A percentile compares a stretch with the other conserved stretches of the same genome.
Conservation (phyloP, 257 asterid genomes). For the Eucommia ulmoides region DNA sequence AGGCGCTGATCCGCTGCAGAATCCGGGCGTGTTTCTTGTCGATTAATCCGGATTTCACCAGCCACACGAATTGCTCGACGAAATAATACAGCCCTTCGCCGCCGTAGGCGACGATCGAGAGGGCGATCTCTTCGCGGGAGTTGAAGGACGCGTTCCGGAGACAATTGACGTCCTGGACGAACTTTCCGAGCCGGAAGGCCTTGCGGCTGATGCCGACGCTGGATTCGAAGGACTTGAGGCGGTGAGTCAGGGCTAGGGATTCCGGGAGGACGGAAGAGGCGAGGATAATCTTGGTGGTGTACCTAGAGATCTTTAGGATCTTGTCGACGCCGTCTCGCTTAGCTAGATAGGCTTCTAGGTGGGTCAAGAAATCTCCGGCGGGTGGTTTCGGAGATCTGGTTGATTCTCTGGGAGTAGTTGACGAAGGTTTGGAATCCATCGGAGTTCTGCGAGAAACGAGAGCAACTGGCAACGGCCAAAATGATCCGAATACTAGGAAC, state of each 20-base stretch:
- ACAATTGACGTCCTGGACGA: slow-evolving; percentile 76
- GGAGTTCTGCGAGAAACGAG: too few relatives aligned
- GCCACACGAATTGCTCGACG: slow-evolving; percentile 82
- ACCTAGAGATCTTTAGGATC: slow-evolving; percentile 73
- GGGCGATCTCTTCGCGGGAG: slow-evolving; percentile 17
- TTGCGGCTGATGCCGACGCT: slow-evolving; percentile 82
- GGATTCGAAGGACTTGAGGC: slow-evolving; percentile 77
- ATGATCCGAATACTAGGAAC: too few relatives aligned
- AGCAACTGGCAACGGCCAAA: too few relatives aligned
- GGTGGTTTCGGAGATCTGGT: too few relatives aligned
- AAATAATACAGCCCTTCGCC: slow-evolving; percentile 86
- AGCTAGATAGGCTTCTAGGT: slow-evolving; percentile 67
- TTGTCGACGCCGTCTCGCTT: slow-evolving; percentile 94
- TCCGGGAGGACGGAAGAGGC: slow-evolving; percentile 39
- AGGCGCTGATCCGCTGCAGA: slow-evolving; percentile 66
- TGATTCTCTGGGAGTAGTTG: too few relatives aligned
- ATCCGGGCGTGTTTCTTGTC: slow-evolving; percentile 32
- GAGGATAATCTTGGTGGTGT: slow-evolving; percentile 69
- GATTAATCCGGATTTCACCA: slow-evolving; percentile 60
- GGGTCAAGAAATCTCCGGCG: slow-evolving; percentile 58
- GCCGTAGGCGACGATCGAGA: slow-evolving; percentile 43
- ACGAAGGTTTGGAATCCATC: too few relatives aligned
- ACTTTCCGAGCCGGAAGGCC: slow-evolving; percentile 89
- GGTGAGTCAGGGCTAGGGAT: slow-evolving; percentile 18
- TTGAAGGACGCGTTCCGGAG: slow-evolving; percentile 26